Conservation (phyloP, 129 eudicot genomes). For the Centaurea solstitialis region DNA sequence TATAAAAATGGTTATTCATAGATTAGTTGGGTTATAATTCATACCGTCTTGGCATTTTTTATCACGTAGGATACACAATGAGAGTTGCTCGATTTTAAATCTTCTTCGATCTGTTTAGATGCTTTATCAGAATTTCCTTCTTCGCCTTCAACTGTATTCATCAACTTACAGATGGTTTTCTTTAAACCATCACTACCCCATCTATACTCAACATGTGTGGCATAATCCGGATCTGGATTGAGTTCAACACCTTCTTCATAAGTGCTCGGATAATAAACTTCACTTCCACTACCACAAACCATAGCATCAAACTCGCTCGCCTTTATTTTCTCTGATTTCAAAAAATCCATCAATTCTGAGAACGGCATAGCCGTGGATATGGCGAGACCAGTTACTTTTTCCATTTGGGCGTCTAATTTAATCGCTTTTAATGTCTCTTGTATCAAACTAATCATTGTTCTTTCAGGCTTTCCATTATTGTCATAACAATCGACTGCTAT, state of each 20-base stretch:
- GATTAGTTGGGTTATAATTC: not conserved
- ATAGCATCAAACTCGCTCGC: slow-evolving; percentile 80
- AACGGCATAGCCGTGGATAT: slow-evolving; percentile 82
- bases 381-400: slow-evolving; percentile 58
- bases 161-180: slow-evolving; percentile 72
- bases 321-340: slow-evolving; percentile 58
- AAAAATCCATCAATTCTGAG: slow-evolving; percentile 48
- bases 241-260: slow-evolving; percentile 64
- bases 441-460: slow-evolving; percentile 53
- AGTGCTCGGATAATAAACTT: slow-evolving; percentile 73
- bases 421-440: slow-evolving; percentile 61
- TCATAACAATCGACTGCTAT: slow-evolving; percentile 90
- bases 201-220: slow-evolving; percentile 77
- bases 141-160: slow-evolving; percentile 55
- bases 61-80: slow-evolving; percentile 82
- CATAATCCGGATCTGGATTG: slow-evolving; percentile 69
- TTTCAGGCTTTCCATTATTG: slow-evolving; percentile 63
- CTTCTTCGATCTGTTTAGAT: slow-evolving; percentile 56
- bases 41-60: slow-evolving; percentile 67
- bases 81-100: slow-evolving; percentile 63
- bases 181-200: slow-evolving; percentile 89
- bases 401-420: slow-evolving; percentile 51
- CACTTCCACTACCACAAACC: slow-evolving; percentile 89
- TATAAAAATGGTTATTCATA: not conserved
- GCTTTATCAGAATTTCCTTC: slow-evolving; percentile 26